phyloP scores from a whole-genome alignment of 192 early-diverging fungal genomes.

The Backusella circina region DNA sequence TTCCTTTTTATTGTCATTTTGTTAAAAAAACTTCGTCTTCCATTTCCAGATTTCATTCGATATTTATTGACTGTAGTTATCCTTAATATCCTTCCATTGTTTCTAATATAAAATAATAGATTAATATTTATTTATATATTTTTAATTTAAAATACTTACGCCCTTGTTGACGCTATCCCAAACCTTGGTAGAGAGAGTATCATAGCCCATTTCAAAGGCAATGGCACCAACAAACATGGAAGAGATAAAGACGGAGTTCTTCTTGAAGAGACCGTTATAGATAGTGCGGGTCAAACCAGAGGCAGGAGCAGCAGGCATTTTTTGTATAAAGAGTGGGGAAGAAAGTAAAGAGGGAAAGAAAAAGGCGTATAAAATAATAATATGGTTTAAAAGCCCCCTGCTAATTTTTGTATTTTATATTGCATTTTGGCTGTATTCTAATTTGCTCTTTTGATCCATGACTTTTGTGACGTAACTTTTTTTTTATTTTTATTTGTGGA shows the following conservation, averaged over 20 bases:
- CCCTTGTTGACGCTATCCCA: constrained; percentile 77
- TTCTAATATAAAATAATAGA: constrained; percentile 41
- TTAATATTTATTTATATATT: neutral
- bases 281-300: constrained; percentile 34
- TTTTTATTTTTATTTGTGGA: neutral
- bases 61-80: constrained; percentile 53
- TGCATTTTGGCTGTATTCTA: neutral
- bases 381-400: neutral
- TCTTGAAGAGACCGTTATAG: constrained; percentile 66
- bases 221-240: constrained; percentile 69
- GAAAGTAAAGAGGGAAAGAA: neutral
- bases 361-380: neutral
- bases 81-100: constrained; percentile 82
- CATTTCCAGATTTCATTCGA: neutral
- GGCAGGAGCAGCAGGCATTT: constrained; percentile 21
- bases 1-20: no score
- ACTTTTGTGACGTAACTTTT: neutral
- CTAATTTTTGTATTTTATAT: neutral
- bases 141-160: constrained; percentile 44
- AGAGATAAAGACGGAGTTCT: constrained; percentile 66
- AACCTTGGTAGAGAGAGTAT: constrained; percentile 51
- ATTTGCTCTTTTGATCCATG: neutral
- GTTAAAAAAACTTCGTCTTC: neutral
- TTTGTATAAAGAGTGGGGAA: constrained; percentile 3
- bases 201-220: constrained; percentile 70